Evolutionary conservation across 2,329 filamentous ascomycete genomes (phyloP).

Genomic region (Sphaerulina musiva): DNA sequence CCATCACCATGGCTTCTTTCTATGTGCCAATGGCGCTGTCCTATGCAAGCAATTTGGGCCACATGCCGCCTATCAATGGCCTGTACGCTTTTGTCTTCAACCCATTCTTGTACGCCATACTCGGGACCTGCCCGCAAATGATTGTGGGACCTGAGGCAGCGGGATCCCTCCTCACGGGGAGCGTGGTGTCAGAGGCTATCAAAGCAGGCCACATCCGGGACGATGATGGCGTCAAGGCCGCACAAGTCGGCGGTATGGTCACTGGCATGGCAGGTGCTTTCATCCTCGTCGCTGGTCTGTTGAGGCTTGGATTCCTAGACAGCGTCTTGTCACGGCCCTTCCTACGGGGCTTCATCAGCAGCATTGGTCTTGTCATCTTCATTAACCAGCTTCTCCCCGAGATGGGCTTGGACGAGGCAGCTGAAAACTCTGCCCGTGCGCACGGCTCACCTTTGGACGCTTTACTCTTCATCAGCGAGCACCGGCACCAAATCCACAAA

Average conservation of each 20-base stretch:
- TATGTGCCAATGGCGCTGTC: conserved; percentile 97
- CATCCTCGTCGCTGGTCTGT: conserved; percentile 79
- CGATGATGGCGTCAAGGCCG: conserved; percentile 65
- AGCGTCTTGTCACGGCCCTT: conserved; percentile 91
- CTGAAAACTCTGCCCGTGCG: conserved; percentile 57
- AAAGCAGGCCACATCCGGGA: conserved; percentile 59
- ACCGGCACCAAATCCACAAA: conserved; percentile 60
- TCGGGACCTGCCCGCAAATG: conserved; percentile 89
- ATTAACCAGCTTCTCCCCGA: conserved; percentile 93
- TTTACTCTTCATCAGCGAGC: conserved; percentile 66
- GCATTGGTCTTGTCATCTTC: conserved; percentile 91
- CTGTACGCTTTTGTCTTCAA: conserved; percentile 92
- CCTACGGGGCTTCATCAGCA: conserved; percentile 89
- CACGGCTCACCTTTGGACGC: conserved; percentile 87
- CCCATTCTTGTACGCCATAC: conserved; percentile 79
- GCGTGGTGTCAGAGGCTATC: conserved; percentile 72
- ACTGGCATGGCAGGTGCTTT: conserved; percentile 82
- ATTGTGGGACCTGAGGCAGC: conserved; percentile 92
- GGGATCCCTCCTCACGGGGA: conserved; percentile 82
- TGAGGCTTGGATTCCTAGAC: conserved; percentile 83
- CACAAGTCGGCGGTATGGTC: conserved; percentile 78
- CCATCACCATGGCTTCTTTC: conserved; percentile 94
- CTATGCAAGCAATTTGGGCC: conserved; percentile 82
- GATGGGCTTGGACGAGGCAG: conserved; percentile 64
- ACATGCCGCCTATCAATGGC: conserved; percentile 87